phyloP scores from a whole-genome alignment of 2,329 filamentous ascomycete species.

The Fusarium sp. region DNA sequence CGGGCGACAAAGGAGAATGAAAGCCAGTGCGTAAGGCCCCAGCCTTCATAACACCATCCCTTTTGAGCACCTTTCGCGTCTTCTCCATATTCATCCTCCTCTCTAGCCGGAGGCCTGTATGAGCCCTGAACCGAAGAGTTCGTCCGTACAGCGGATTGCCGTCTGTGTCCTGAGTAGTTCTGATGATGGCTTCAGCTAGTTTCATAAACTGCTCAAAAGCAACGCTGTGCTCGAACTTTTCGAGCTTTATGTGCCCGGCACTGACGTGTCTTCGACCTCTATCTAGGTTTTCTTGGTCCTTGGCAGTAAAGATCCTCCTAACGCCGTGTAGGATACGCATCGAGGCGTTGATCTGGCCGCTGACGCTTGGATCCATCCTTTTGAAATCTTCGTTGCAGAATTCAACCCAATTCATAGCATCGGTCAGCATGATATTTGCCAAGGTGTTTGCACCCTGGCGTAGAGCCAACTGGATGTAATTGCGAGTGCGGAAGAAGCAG shows the following conservation, averaged over 20 bases:
- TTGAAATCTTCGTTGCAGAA: conserved; percentile 19
- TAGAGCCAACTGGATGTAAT: conserved; percentile 29
- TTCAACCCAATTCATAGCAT: conserved; percentile 18
- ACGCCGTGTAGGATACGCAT: conserved; percentile 25
- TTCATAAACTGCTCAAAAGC: conserved; percentile 13
- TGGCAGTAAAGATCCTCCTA: conserved; percentile 2
- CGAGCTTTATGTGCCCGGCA: not conserved
- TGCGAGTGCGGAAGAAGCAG: conserved; percentile 34
- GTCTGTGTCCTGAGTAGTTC: not conserved
- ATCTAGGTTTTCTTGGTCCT: not conserved
- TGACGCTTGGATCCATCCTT: conserved; percentile 31
- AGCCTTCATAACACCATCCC: not conserved
- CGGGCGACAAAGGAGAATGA: conserved; percentile 27
- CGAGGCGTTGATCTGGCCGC: conserved; percentile 11
- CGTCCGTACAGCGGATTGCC: not conserved
- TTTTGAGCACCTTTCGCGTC: not conserved
- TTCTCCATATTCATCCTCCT: not conserved
- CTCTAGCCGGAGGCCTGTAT: not conserved
- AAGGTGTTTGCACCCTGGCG: conserved; percentile 2
- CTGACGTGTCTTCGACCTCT: not conserved
- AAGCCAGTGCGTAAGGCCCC: not conserved
- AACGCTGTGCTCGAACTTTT: not conserved
- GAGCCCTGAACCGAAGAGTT: not conserved
- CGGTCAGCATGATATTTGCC: conserved; percentile 13
- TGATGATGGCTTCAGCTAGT: conserved; percentile 4